Conservation (phyloP, 176 grass and related monocot species). For the Triticum dicoccoides region DNA sequence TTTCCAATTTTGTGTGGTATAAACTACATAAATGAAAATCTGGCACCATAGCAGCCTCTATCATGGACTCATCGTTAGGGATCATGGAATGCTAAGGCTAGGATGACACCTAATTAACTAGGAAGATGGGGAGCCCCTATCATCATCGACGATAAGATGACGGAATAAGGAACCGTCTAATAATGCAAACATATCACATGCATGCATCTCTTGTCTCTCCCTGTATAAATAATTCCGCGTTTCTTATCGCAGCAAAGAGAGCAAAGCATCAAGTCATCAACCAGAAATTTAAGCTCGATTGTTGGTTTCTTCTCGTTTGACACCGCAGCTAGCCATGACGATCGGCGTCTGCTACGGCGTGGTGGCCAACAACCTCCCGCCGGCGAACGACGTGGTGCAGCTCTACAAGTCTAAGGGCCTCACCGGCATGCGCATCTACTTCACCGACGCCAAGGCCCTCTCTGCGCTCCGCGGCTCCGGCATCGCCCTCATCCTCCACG, state of each 20-base stretch:
- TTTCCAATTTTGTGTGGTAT: not conserved
- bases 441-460: constrained; percentile 30
- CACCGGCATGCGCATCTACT: constrained; percentile 51
- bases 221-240: no score
- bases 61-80: not conserved
- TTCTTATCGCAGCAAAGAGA: no score
- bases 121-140: no score
- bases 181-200: no score
- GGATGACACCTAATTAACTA: not conserved
- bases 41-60: not conserved
- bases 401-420: constrained; percentile 56
- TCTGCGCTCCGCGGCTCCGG: not conserved
- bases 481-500: no score
- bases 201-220: no score
- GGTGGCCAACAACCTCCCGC: constrained; percentile 44
- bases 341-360: constrained; percentile 60
- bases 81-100: not conserved
- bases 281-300: not conserved
- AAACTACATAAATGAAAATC: not conserved
- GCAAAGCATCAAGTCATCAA: not conserved
- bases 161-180: no score
- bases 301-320: not conserved
- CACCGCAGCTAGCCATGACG: not conserved
- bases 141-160: no score
- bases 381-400: constrained; percentile 38